Evolutionary conservation across 2,329 filamentous ascomycete species (phyloP), one percentile per base, ranked within the genome.

Genomic region (Anthostomella pinea): DNA sequence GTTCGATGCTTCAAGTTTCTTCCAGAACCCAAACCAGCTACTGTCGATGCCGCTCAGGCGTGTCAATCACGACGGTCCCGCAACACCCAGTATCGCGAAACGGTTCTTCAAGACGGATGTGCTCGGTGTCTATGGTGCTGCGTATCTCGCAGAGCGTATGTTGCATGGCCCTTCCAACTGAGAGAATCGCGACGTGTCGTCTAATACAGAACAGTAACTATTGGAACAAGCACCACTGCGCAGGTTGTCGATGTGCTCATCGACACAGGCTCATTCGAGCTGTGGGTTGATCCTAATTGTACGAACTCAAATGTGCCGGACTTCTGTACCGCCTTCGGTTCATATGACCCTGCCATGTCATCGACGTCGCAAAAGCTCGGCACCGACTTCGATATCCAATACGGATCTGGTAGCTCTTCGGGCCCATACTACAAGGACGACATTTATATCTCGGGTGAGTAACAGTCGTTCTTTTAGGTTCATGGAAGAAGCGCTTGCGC

Each of bases 271-370:
- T 77, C 73, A 5, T 69, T 68, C 43, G 71, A 75, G 51, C 64
- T 77, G 6, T 77, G 73, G 73, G 69, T 76, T 27, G 73, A 77
- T 41, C 72, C 73, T 1, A 58, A 67, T 34, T 77, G 73, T 50
- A 34, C 56, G 5, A 56, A 58, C 5, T 43, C 56, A 6, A 46
- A 49, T 1, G 58, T 68, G 22, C 47, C 53, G 3, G 35, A 56
- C 0, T 61, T 67, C 29, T 77, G 72, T 51, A 9, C 43, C 0
- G 24, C 45, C 0, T 69, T 69, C 33, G 66, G 72, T 3, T 56
- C 61, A 25, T 77, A 73, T 46, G 59, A 73, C 25, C 67, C 67
- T 5, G 37, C 35, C 1, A 52, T 60, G 30, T 75, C 72, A 11
- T 50, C 51, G 4, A 61, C 64, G 3, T 55, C 73, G 38, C 55